Evolutionary conservation across 306 rosid species (phyloP).

Genomic region (Medicago ruthenica): DNA sequence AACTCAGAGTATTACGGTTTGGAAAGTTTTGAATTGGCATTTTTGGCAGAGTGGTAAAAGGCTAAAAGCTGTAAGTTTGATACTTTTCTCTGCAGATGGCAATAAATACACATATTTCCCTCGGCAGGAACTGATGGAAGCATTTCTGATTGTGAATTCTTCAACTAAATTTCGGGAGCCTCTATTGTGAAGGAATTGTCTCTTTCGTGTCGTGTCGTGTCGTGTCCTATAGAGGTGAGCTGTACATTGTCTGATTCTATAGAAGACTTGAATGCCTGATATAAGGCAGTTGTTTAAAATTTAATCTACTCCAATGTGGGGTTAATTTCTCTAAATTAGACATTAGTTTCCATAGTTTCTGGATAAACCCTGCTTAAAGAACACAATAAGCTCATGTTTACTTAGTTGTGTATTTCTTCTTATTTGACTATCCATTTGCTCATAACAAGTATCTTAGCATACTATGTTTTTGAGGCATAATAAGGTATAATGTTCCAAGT

Average conservation of each 20-base stretch:
- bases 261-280: constrained; percentile 50
- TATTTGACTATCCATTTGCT: constrained; percentile 43
- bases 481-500: constrained; percentile 22
- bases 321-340: constrained; percentile 45
- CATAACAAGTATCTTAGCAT: constrained; percentile 10
- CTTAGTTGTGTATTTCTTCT: constrained; percentile 44
- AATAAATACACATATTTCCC: constrained; percentile 40
- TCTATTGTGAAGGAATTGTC: constrained; percentile 45
- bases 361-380: constrained; percentile 35
- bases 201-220: constrained; percentile 38
- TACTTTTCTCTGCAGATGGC: constrained; percentile 52
- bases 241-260: constrained; percentile 70
- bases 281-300: constrained; percentile 43
- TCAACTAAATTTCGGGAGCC: constrained; percentile 42
- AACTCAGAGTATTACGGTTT: constrained; percentile 36
- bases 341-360: constrained; percentile 42
- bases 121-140: constrained; percentile 45
- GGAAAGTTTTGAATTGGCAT: constrained; percentile 47
- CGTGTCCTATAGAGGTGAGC: constrained; percentile 56
- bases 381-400: constrained; percentile 45
- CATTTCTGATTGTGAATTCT: constrained; percentile 48
- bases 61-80: constrained; percentile 48
- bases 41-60: constrained; percentile 48
- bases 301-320: constrained; percentile 49
- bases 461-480: constrained; percentile 1